These are phyloP conservation scores for Akanthomyces lecanii DNA, from an alignment of 2,329 filamentous ascomycete genomes.

Conservation along the genomic window DNA sequence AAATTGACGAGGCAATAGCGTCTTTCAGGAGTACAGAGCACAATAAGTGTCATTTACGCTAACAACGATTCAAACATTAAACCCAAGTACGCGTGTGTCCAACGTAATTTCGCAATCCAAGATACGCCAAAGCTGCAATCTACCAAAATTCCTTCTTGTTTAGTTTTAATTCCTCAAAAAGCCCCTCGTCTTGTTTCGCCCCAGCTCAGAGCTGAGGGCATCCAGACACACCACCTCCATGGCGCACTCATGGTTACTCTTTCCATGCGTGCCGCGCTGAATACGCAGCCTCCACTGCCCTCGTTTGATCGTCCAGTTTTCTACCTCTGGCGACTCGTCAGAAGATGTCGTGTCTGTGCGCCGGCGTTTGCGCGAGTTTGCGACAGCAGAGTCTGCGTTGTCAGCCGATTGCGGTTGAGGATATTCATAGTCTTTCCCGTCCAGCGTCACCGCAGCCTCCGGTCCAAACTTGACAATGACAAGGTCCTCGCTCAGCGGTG, in stretches of 20 bases:
- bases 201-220: constrained; percentile 60
- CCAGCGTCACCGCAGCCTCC: constrained; percentile 55
- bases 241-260: constrained; percentile 61
- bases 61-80: neutral
- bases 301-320: constrained; percentile 57
- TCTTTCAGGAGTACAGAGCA: neutral
- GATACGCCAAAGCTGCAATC: neutral
- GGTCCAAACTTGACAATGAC: constrained; percentile 61
- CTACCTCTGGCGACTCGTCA: constrained; percentile 26
- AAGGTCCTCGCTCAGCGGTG: constrained; percentile 63
- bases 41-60: neutral
- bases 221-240: constrained; percentile 75
- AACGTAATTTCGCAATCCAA: neutral
- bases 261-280: constrained; percentile 47
- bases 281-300: constrained; percentile 72
- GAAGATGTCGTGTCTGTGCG: constrained; percentile 31
- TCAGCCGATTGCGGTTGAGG: constrained; percentile 28
- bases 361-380: constrained; percentile 42
- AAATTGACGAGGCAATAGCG: neutral
- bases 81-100: neutral
- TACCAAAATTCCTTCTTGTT: neutral
- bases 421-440: constrained; percentile 47
- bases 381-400: constrained; percentile 20
- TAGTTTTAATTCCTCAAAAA: constrained; percentile 49
- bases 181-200: constrained; percentile 59